Conservation (phyloP, 768 basidiomycete genomes). For the Ephemerocybe angulata region DNA sequence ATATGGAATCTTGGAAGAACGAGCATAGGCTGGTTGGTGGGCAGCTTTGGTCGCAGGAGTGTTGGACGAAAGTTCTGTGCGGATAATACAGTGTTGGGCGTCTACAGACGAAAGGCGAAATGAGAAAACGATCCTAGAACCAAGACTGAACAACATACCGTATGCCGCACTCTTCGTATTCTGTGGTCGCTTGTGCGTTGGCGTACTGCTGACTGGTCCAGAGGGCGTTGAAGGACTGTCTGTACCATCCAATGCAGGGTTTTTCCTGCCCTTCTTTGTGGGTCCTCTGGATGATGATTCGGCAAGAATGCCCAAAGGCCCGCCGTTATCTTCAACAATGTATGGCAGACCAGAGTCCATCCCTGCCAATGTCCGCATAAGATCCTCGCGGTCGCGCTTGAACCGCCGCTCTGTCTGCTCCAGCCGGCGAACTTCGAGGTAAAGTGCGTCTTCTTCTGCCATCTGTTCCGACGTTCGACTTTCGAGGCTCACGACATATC, state of each 20-base stretch:
- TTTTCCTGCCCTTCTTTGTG: conserved; percentile 60
- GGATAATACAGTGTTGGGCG: conserved; percentile 67
- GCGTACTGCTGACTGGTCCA: conserved; percentile 25
- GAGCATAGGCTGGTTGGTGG: conserved; percentile 76
- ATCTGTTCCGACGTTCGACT: conserved; percentile 85
- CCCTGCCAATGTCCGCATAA: conserved; percentile 78
- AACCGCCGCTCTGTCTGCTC: conserved; percentile 90
- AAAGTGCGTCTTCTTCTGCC: conserved; percentile 92
- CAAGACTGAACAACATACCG: too few relatives aligned
- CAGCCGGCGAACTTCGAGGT: conserved; percentile 89
- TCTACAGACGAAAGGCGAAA: conserved; percentile 43
- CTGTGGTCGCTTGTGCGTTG: conserved; percentile 40
- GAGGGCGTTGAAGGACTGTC: conserved; percentile 52
- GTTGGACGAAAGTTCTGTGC: conserved; percentile 53
- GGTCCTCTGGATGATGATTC: conserved; percentile 36
- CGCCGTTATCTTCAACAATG: conserved; percentile 64
- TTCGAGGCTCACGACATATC: conserved; percentile 84
- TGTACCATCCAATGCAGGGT: conserved; percentile 32
- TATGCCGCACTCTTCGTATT: conserved; percentile 55
- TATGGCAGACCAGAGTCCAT: conserved; percentile 84
- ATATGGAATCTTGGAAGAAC: conserved; percentile 79
- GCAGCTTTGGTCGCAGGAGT: conserved; percentile 68
- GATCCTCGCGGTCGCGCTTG: conserved; percentile 83
- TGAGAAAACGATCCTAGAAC: too few relatives aligned
- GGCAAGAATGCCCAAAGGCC: conserved; percentile 38